A percentile compares a stretch with the other conserved stretches of the same genome.
These are phyloP conservation scores for Trichoderma afroharzianum DNA, from an alignment of 2,329 filamentous ascomycete species.

Conservation along the genomic window DNA sequence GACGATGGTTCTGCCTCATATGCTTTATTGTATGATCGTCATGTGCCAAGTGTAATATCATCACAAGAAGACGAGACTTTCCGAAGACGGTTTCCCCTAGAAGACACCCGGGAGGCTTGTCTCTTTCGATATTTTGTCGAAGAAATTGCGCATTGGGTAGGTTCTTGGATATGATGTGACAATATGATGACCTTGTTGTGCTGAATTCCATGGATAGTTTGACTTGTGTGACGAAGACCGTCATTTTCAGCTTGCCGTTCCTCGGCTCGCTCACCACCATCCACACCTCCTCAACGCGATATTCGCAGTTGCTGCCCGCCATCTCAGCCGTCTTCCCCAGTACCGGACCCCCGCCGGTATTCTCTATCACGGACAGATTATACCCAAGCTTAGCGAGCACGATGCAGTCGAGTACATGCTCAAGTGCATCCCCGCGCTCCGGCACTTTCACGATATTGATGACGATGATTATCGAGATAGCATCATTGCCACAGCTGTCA, in stretches of 20 bases:
- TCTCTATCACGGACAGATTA: constrained; percentile 36
- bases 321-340: constrained; percentile 37
- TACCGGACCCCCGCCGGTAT: constrained; percentile 36
- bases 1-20: not conserved
- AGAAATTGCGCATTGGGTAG: constrained; percentile 39
- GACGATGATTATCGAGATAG: constrained; percentile 40
- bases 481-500: constrained; percentile 40
- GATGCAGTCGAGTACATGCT: constrained; percentile 40
- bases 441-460: constrained; percentile 35
- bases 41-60: not conserved
- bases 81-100: constrained; percentile 29
- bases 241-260: constrained; percentile 39
- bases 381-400: constrained; percentile 34
- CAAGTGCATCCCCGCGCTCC: constrained; percentile 38
- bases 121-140: constrained; percentile 39
- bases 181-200: not conserved
- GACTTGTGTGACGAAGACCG: constrained; percentile 39
- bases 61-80: not conserved
- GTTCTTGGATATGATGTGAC: not conserved
- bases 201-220: constrained; percentile 29
- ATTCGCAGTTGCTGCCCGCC: constrained; percentile 39
- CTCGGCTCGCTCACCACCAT: constrained; percentile 33
- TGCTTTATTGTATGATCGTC: not conserved
- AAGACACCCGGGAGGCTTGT: constrained; percentile 37
- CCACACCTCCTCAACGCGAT: constrained; percentile 39